A percentile compares a stretch with the other conserved stretches of the same genome.
Evolutionary conservation across 129 eudicot genomes (phyloP).

Genomic region (Lactuca saligna): DNA sequence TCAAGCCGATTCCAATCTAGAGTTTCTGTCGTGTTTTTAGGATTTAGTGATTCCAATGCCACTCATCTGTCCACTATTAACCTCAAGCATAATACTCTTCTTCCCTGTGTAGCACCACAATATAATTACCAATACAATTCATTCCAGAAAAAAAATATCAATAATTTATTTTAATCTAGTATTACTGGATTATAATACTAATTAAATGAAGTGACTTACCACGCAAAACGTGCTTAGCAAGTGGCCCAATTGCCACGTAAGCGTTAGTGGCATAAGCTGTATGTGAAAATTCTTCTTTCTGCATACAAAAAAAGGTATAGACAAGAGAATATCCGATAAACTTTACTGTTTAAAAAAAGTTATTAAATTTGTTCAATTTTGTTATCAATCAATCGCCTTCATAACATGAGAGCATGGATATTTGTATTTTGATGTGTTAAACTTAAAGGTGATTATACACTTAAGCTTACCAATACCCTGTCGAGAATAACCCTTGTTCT

Average conservation of each 20-base stretch:
- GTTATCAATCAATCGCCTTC: too few species aligned
- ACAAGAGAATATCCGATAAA: conserved; percentile 3
- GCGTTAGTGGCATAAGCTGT: conserved; percentile 96
- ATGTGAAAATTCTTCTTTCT: conserved; percentile 97
- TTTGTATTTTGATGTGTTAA: too few species aligned
- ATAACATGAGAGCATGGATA: too few species aligned
- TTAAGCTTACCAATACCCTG: conserved; percentile 63
- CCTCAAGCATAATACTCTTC: conserved; percentile 67
- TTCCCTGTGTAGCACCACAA: conserved; percentile 43
- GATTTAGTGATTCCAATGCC: conserved; percentile 34
- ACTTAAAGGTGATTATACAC: background rate
- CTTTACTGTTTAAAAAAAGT: background rate
- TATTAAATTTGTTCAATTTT: background rate
- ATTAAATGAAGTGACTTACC: conserved; percentile 41
- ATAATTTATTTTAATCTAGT: background rate
- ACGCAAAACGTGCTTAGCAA: conserved; percentile 77
- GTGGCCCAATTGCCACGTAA: conserved; percentile 78
- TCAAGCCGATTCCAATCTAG: conserved; percentile 67
- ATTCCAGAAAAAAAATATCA: background rate
- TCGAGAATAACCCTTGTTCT: conserved; percentile 44
- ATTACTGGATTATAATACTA: background rate
- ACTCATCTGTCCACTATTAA: conserved; percentile 37
- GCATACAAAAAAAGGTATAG: conserved; percentile 20
- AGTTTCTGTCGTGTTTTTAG: conserved; percentile 53
- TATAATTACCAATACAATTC: too few species aligned